Evolutionary conservation across 345 rosid species (phyloP).

Genomic region (Theobroma cacao): DNA sequence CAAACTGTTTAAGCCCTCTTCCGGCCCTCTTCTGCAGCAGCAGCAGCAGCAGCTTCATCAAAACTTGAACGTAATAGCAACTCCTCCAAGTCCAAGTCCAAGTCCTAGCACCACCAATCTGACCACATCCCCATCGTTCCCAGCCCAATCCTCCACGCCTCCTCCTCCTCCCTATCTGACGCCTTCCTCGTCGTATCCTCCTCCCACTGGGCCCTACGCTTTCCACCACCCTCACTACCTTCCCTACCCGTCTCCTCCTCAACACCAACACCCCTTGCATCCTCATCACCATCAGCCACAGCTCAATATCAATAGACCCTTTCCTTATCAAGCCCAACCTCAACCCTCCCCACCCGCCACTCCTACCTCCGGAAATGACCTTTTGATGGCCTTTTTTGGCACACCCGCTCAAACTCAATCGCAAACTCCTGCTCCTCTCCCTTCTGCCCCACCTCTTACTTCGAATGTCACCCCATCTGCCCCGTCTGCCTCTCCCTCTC

Average conservation of each 20-base stretch:
- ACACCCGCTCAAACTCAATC: conserved; percentile 6
- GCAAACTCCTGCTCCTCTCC: conserved; percentile 14
- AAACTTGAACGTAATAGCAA: background rate
- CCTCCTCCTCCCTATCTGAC: conserved; percentile 19
- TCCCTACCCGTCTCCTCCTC: conserved; percentile 15
- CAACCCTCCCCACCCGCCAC: conserved; percentile 5
- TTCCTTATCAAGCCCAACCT: conserved; percentile 6
- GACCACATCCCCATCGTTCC: conserved; percentile 20
- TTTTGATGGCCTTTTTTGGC: conserved; percentile 16
- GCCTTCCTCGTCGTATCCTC: conserved; percentile 28
- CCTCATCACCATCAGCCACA: background rate
- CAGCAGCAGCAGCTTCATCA: background rate
- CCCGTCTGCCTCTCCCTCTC: conserved; percentile 18
- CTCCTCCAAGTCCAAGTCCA: background rate
- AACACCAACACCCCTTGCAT: conserved; percentile 13
- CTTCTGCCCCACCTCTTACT: conserved; percentile 22
- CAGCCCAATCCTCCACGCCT: conserved; percentile 12
- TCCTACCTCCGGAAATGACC: conserved; percentile 19
- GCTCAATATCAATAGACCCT: conserved; percentile 8
- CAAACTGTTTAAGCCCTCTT: conserved; percentile 18
- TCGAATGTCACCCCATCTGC: conserved; percentile 4
- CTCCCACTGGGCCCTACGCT: conserved; percentile 21
- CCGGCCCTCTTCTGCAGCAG: background rate
- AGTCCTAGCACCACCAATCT: conserved; percentile 12
- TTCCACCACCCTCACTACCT: conserved; percentile 20